These are phyloP conservation scores for Fusarium falciforme DNA, from an alignment of 2,329 filamentous ascomycete species.

Conservation along the genomic window DNA sequence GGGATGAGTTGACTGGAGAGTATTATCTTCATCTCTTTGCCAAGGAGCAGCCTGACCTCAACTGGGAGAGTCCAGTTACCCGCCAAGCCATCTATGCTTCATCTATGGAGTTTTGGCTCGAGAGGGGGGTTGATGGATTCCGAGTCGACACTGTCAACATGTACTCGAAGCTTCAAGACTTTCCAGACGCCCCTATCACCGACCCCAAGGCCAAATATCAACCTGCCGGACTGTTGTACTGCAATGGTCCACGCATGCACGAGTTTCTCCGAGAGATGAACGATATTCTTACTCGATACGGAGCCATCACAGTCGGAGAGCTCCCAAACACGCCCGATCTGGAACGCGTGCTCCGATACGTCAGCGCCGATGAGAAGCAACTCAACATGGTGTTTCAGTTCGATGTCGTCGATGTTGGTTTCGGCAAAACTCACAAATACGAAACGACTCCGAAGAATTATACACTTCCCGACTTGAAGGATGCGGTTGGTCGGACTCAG, in stretches of 20 bases:
- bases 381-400: constrained; percentile 79
- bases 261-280: constrained; percentile 77
- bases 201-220: constrained; percentile 61
- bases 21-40: constrained; percentile 84
- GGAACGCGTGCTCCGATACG: constrained; percentile 67
- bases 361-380: constrained; percentile 67
- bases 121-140: constrained; percentile 78
- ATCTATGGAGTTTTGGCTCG: constrained; percentile 83
- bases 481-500: constrained; percentile 62
- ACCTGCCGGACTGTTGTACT: constrained; percentile 67
- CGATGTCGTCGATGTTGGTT: constrained; percentile 71
- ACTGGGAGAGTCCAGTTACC: constrained; percentile 80
- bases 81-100: constrained; percentile 77
- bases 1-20: constrained; percentile 77
- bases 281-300: constrained; percentile 67
- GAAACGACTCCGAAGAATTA: constrained; percentile 60
- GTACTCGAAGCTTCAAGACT: constrained; percentile 71
- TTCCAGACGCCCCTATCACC: constrained; percentile 68
- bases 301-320: constrained; percentile 78
- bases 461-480: constrained; percentile 61
- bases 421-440: constrained; percentile 62
- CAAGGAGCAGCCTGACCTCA: constrained; percentile 83
- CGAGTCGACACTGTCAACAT: constrained; percentile 81
- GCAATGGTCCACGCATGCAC: constrained; percentile 76
- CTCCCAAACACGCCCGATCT: constrained; percentile 72